These are phyloP conservation scores for Fusarium decemcellulare DNA, from an alignment of 2,329 filamentous ascomycete genomes.

Conservation along the genomic window DNA sequence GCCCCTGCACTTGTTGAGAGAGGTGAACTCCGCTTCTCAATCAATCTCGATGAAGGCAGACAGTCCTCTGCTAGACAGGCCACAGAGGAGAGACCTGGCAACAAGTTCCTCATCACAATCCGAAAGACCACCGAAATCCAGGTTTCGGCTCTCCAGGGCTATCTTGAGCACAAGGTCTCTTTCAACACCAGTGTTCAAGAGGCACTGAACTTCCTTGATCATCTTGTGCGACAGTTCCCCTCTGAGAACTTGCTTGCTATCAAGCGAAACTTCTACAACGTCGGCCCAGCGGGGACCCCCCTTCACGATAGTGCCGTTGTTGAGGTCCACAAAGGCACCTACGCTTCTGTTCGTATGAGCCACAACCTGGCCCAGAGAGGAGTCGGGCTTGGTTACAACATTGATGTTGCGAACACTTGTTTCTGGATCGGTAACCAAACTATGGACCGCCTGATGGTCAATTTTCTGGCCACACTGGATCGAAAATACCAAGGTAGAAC, in stretches of 20 bases:
- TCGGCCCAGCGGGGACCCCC: slow-evolving; percentile 60
- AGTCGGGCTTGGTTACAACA: slow-evolving; percentile 82
- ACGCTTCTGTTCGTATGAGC: slow-evolving; percentile 85
- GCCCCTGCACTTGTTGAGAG: slow-evolving; percentile 58
- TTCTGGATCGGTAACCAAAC: slow-evolving; percentile 76
- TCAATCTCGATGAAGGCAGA: slow-evolving; percentile 82
- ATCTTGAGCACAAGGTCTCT: slow-evolving; percentile 71
- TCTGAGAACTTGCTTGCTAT: slow-evolving; percentile 77
- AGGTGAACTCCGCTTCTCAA: slow-evolving; percentile 67
- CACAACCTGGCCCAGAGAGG: slow-evolving; percentile 64
- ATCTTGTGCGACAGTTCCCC: slow-evolving; percentile 86
- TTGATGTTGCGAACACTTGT: slow-evolving; percentile 91
- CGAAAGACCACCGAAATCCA: slow-evolving; percentile 77
- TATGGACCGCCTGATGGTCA: slow-evolving; percentile 56
- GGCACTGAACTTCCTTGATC: slow-evolving; percentile 91
- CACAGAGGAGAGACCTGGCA: slow-evolving; percentile 54
- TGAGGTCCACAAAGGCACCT: slow-evolving; percentile 90
- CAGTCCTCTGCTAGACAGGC: slow-evolving; percentile 53
- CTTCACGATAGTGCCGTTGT: slow-evolving; percentile 73
- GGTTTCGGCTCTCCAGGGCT: slow-evolving; percentile 75
- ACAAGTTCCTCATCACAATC: slow-evolving; percentile 72
- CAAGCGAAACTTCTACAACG: slow-evolving; percentile 86
- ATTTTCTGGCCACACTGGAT: slow-evolving; percentile 52
- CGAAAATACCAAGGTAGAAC: slow-evolving; percentile 45
- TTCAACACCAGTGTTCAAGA: slow-evolving; percentile 81